Evolutionary conservation across 2,329 filamentous ascomycete genomes (phyloP).

Genomic region (Arachnomyces sp.): DNA sequence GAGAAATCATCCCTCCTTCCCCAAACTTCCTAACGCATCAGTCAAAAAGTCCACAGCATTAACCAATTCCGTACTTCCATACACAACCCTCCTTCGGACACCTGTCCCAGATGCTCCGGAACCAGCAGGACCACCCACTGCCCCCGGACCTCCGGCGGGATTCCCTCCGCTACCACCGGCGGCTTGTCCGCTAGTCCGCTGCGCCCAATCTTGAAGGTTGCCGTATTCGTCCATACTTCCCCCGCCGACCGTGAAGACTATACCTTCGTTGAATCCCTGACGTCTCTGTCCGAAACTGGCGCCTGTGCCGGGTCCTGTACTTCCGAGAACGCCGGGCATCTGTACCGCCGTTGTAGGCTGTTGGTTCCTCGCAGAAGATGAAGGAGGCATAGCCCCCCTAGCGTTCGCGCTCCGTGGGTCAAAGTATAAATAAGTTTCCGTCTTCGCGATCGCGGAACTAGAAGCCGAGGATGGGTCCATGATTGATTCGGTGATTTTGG

Average conservation of each 20-base stretch:
- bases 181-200: conserved; percentile 55
- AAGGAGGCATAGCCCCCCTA: conserved; percentile 80
- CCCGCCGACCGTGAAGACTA: conserved; percentile 91
- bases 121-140: conserved; percentile 41
- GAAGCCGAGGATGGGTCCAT: conserved; percentile 92
- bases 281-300: conserved; percentile 86
- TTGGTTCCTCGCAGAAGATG: conserved; percentile 46
- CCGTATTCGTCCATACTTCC: conserved; percentile 99
- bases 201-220: conserved; percentile 93
- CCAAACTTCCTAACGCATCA: conserved; percentile 50
- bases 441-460: conserved; percentile 88
- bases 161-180: conserved; percentile 41
- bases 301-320: conserved; percentile 56
- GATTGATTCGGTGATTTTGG: conserved; percentile 94
- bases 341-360: conserved; percentile 37
- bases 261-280: conserved; percentile 81
- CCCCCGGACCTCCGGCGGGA: conserved; percentile 21
- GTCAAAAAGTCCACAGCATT: conserved; percentile 56
- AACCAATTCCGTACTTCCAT: conserved; percentile 77
- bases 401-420: conserved; percentile 91
- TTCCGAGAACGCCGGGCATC: conserved; percentile 37
- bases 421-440: conserved; percentile 94
- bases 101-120: conserved; percentile 25
- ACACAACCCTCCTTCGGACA: conserved; percentile 65
- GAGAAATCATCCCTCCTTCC: conserved; percentile 43